phyloP scores from a whole-genome alignment of 805 yeast genomes.

The Candida odintsovae region DNA sequence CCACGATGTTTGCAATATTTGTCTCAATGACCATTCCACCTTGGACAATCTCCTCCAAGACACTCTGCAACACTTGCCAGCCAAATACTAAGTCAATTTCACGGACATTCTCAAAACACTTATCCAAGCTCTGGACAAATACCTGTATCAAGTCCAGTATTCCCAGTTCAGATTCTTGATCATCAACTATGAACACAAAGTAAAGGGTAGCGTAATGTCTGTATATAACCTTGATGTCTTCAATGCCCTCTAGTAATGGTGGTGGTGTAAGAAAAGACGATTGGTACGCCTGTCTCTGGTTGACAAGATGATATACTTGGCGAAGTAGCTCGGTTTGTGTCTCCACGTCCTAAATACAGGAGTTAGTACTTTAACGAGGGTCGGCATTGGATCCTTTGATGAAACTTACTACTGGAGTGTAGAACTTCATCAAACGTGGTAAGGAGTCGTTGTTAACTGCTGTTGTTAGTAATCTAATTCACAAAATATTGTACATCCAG shows the following conservation, averaged over 20 bases:
- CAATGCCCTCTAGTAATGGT: conserved; percentile 55
- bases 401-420: conserved; percentile 61
- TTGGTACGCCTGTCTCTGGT: conserved; percentile 64
- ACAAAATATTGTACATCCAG: neutral
- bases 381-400: neutral
- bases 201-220: conserved; percentile 94
- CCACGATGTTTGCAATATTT: conserved; percentile 72
- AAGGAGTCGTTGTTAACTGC: conserved; percentile 83
- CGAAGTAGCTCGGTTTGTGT: conserved; percentile 76
- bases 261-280: conserved; percentile 92
- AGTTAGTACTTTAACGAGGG: neutral
- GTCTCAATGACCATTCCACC: conserved; percentile 99
- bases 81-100: conserved; percentile 97
- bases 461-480: conserved; percentile 6
- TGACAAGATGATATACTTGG: conserved; percentile 76
- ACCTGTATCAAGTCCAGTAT: conserved; percentile 92
- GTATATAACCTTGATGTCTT: conserved; percentile 83
- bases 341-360: conserved; percentile 45
- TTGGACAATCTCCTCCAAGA: conserved; percentile 85
- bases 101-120: conserved; percentile 90
- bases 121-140: conserved; percentile 90
- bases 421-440: conserved; percentile 86
- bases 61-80: conserved; percentile 94
- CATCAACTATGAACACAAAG: conserved; percentile 93
- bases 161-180: conserved; percentile 92